These are phyloP conservation scores for Otatea glauca DNA, from an alignment of 176 grass and related monocot species.

Conservation along the genomic window DNA sequence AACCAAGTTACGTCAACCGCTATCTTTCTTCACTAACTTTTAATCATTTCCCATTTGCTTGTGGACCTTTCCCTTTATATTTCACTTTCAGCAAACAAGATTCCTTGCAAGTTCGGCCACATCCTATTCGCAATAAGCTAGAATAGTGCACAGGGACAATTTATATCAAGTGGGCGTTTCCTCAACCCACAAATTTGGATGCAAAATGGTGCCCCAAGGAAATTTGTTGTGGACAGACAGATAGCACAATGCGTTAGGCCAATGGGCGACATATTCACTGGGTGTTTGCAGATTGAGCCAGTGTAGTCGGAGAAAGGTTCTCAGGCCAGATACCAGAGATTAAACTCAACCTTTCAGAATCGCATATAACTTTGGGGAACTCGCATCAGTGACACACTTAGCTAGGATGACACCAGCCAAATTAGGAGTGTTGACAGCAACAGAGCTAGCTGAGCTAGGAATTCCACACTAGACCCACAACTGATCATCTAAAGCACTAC, in stretches of 20 bases:
- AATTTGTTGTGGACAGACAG: background rate
- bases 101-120: background rate
- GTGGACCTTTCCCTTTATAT: background rate
- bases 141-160: background rate
- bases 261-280: background rate
- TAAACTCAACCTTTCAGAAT: background rate
- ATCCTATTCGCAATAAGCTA: background rate
- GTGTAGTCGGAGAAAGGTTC: background rate
- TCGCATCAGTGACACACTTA: too few species aligned
- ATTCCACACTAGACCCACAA: background rate
- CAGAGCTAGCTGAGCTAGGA: background rate
- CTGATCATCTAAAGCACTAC: background rate
- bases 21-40: background rate
- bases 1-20: background rate
- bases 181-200: background rate
- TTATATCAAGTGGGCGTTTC: background rate
- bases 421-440: background rate
- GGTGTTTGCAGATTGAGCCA: background rate
- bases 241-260: background rate
- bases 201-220: background rate
- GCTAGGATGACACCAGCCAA: background rate
- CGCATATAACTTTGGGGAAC: background rate
- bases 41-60: background rate
- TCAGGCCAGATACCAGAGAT: background rate
- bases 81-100: background rate